phyloP scores from a whole-genome alignment of 2,329 filamentous ascomycete genomes.

The Stagonosporopsis cucurbitacearum region DNA sequence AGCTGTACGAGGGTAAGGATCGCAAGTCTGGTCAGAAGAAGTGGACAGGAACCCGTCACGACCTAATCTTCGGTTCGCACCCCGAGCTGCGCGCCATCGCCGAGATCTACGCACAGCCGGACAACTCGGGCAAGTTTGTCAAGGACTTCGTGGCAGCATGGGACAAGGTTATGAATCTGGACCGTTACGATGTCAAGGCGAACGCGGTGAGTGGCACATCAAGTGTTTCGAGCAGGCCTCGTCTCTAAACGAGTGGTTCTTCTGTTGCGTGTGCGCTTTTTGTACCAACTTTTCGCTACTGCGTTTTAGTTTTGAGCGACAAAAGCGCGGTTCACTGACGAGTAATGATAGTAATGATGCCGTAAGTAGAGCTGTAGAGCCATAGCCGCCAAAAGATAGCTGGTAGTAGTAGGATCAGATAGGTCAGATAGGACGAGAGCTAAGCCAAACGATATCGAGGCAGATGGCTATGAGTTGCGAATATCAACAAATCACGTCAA shows the following conservation, averaged over 20 bases:
- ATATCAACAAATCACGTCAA: not conserved
- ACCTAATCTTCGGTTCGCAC: constrained; percentile 76
- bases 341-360: constrained; percentile 32
- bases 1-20: constrained; percentile 69
- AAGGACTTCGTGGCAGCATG: constrained; percentile 75
- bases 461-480: constrained; percentile 16
- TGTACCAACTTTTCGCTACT: constrained; percentile 14
- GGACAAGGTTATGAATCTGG: constrained; percentile 77
- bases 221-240: constrained; percentile 34
- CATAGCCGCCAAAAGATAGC: constrained; percentile 27
- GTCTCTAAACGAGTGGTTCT: constrained; percentile 27
- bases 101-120: constrained; percentile 71
- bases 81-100: constrained; percentile 73
- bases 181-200: constrained; percentile 66
- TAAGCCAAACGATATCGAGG: constrained; percentile 5
- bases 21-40: constrained; percentile 70
- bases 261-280: constrained; percentile 20
- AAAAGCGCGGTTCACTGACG: constrained; percentile 29
- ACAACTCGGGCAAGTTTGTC: constrained; percentile 68
- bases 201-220: constrained; percentile 41
- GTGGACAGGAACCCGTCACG: constrained; percentile 72
- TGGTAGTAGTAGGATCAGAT: constrained; percentile 22
- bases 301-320: constrained; percentile 3
- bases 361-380: constrained; percentile 25
- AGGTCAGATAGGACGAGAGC: constrained; percentile 2